Base-by-base conservation (phyloP, 257 asterid genomes). In the Leptodermis oblonga region DNA sequence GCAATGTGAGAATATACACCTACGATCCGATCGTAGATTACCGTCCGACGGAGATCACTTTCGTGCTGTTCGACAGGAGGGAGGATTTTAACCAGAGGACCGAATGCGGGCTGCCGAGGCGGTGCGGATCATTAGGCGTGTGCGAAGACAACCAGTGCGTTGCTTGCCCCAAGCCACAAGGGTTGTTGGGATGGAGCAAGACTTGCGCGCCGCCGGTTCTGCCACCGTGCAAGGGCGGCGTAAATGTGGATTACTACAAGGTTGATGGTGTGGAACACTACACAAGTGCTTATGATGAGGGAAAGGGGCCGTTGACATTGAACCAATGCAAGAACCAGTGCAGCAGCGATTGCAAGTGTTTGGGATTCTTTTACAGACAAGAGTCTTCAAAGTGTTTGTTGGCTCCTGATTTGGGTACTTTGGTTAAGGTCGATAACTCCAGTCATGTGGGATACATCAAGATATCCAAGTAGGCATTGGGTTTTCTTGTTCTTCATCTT, bases 171-270 rank as follows among this genome's bases (percentile, higher is more conserved):
- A 73, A 43, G 14, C 76, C 79, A 4, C 75, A 55, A 10, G 89
- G 86, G 12, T 65, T 80, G 70, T 23, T 68, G 20, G 92, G 85
- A 33, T 82, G 89, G 87, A 84, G 77, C 82, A 69, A 68, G 51
- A 65, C 17, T 12, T 83, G 83, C 12, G 65, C 60, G n/a, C 79
- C 87, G 3, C 86, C 83, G 5, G 17, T 0, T 25, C 22, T 81
- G 62, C 81, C 81, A 15, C 71, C 83, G 28, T 84, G 89, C 58
- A 70, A 51, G 54, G 71, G 67, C 3, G 75, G 72, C 12, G 28
- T 41, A 3, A 78, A 71, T 37, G 80, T 71, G 33, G 75, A 65
- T 18, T 86, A 77, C 43, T 76, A 76, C 65, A 83, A 83, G 66
- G 73, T 74, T 33, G 79, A 63, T 20, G 83, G 80, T 0, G 73